Evolutionary conservation across 176 grass and related monocot species (phyloP).

Genomic region (Raddia distichophylla): DNA sequence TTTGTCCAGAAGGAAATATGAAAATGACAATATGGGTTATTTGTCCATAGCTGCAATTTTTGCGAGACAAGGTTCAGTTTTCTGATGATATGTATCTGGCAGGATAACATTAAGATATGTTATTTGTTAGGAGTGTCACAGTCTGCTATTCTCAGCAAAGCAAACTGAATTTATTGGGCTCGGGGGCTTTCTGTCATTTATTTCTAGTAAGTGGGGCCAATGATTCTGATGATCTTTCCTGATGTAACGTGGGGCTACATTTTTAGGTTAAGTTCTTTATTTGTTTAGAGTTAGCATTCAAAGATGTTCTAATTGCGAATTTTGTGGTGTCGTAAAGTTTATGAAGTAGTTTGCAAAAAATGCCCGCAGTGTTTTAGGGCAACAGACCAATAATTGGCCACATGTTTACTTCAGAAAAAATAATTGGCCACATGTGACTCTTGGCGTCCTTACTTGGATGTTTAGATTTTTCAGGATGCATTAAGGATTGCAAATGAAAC

Average conservation of each 20-base stretch:
- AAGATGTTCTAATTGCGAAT: neutral
- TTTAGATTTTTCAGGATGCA: slow-evolving; percentile 6
- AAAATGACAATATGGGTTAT: neutral
- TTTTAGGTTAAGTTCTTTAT: neutral
- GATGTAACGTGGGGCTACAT: neutral
- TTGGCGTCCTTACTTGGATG: neutral
- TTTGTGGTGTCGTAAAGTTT: neutral
- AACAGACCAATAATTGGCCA: neutral
- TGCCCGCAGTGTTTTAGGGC: neutral
- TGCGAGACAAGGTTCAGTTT: neutral
- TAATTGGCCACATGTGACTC: neutral
- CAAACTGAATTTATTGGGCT: slow-evolving; percentile 32
- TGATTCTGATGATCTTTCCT: neutral
- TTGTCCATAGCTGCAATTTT: neutral
- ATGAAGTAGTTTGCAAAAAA: neutral
- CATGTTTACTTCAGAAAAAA: too few relatives aligned
- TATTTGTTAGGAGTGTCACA: slow-evolving; percentile 11
- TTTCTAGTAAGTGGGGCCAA: slow-evolving; percentile 15
- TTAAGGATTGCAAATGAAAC: slow-evolving; percentile 18
- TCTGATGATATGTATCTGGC: neutral
- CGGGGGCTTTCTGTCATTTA: slow-evolving; percentile 1
- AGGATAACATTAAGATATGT: slow-evolving; percentile 12
- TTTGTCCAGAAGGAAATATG: slow-evolving; percentile 33
- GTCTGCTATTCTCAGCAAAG: slow-evolving; percentile 13
- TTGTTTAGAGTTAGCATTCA: neutral